Conservation (phyloP, 2,329 filamentous ascomycete genomes). For the Hyphodiscus sp. region DNA sequence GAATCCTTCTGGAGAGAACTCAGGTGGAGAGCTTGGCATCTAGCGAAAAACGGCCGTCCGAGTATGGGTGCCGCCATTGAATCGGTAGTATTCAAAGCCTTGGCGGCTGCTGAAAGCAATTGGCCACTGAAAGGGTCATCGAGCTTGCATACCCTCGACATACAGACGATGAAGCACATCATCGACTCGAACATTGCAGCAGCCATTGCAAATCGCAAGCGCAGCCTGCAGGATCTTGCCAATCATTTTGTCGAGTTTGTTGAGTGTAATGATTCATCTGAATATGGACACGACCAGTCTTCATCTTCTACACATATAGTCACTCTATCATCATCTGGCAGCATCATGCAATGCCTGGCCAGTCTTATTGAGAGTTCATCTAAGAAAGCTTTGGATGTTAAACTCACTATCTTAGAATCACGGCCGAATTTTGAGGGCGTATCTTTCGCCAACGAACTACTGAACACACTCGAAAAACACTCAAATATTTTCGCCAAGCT, state of each 20-base stretch:
- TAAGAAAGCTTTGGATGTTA: conserved; percentile 34
- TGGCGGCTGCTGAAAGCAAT: conserved; percentile 27
- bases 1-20: conserved; percentile 48
- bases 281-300: conserved; percentile 3
- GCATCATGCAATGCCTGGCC: conserved; percentile 44
- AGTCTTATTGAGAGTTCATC: conserved; percentile 32
- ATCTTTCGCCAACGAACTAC: conserved; percentile 41
- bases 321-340: conserved; percentile 58
- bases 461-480: conserved; percentile 21
- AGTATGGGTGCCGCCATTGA: conserved; percentile 59
- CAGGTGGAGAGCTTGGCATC: conserved; percentile 54
- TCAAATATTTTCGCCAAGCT: conserved; percentile 15
- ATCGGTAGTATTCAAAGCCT: conserved; percentile 39
- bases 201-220: conserved; percentile 12
- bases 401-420: conserved; percentile 59
- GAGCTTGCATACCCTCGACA: conserved; percentile 17
- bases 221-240: conserved; percentile 5
- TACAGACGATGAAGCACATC: conserved; percentile 1
- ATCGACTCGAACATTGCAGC: conserved; percentile 19
- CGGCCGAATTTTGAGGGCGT: conserved; percentile 61
- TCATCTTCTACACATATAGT: conserved; percentile 39
- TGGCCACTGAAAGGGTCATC: conserved; percentile 19
- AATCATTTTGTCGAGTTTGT: conserved; percentile 6
- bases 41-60: conserved; percentile 59
- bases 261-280: conserved; percentile 2